These are phyloP conservation scores for Nothophoma quercina DNA, from an alignment of 2,329 filamentous ascomycete species.

Conservation along the genomic window DNA sequence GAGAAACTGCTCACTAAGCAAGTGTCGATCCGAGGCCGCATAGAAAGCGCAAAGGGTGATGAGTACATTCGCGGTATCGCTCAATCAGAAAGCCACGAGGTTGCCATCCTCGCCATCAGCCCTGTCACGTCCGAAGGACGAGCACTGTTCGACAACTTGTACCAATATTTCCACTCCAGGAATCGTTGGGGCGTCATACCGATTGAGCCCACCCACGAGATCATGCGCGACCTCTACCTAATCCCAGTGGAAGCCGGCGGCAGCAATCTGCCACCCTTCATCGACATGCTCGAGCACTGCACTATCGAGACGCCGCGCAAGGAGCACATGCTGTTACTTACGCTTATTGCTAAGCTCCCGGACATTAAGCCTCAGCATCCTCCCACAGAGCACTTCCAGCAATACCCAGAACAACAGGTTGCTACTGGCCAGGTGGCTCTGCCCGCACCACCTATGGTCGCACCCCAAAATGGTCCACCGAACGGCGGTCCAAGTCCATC, in stretches of 20 bases:
- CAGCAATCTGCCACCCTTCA: constrained; percentile 77
- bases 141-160: constrained; percentile 74
- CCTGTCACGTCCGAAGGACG: constrained; percentile 66
- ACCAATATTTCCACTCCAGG: constrained; percentile 84
- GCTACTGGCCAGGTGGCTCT: constrained; percentile 23
- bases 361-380: constrained; percentile 43
- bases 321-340: constrained; percentile 80
- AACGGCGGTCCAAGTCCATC: constrained; percentile 39
- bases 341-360: constrained; percentile 73
- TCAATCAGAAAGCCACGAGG: constrained; percentile 82
- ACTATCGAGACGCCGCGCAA: constrained; percentile 74
- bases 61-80: constrained; percentile 90
- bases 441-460: constrained; percentile 26
- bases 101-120: constrained; percentile 78
- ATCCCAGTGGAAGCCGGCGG: constrained; percentile 81
- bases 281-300: constrained; percentile 87
- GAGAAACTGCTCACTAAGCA: constrained; percentile 74
- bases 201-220: constrained; percentile 66
- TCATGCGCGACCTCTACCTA: constrained; percentile 89
- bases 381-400: constrained; percentile 37
- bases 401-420: constrained; percentile 26
- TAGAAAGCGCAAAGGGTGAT: constrained; percentile 81
- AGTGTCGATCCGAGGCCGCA: constrained; percentile 78
- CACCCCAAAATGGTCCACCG: constrained; percentile 23
- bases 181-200: constrained; percentile 84